A percentile compares a stretch with the other conserved stretches of the same genome.
Conservation (phyloP, 768 basidiomycete species). For the Xerocomellus intermedius region DNA sequence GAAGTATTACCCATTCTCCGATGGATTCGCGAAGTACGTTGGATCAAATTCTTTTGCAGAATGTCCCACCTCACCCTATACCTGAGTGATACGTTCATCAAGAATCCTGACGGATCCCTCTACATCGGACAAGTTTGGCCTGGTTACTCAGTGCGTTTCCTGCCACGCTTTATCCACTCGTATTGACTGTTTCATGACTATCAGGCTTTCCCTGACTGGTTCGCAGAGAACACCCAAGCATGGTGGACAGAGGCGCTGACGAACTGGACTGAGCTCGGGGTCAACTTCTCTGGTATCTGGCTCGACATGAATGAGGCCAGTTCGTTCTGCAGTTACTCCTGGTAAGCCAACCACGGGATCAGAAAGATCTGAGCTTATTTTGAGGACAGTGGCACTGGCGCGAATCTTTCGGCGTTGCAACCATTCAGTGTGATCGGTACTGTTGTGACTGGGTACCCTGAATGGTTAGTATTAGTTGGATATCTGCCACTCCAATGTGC, state of each 20-base stretch:
- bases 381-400: conserved; percentile 44
- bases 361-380: background rate
- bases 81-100: conserved; percentile 71
- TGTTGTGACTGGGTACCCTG: conserved; percentile 58
- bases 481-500: background rate
- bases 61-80: background rate
- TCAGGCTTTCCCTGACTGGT: conserved; percentile 64
- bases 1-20: conserved; percentile 66
- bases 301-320: conserved; percentile 67
- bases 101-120: conserved; percentile 69
- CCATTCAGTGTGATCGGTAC: conserved; percentile 54
- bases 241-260: conserved; percentile 62
- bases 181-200: background rate
- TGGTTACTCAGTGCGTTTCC: conserved; percentile 55
- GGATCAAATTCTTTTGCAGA: background rate
- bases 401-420: conserved; percentile 54
- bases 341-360: conserved; percentile 31
- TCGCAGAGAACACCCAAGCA: conserved; percentile 46
- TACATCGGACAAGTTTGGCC: conserved; percentile 81
- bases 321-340: conserved; percentile 64
- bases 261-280: conserved; percentile 52
- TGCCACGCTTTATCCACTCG: background rate
- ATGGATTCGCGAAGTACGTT: conserved; percentile 56
- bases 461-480: conserved; percentile 45
- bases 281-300: conserved; percentile 70